Evolutionary conservation across 164 flowering plant genomes (phyloP).

Genomic region (Tinospora cordifolia): DNA sequence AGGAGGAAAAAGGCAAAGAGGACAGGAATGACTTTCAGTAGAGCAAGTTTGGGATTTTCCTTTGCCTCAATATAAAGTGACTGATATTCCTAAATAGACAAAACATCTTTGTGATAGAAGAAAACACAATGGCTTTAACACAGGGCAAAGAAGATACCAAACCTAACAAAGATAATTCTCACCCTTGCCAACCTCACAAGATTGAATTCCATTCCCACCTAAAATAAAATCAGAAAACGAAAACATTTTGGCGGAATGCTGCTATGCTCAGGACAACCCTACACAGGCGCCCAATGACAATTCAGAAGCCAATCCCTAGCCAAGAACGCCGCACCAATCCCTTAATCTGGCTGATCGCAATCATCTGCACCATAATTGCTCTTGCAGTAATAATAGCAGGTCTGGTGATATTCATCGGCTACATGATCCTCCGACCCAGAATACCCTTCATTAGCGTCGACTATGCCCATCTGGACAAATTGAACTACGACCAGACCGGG

Average conservation of each 20-base stretch:
- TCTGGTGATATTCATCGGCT: slow-evolving; percentile 48
- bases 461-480: slow-evolving; percentile 40
- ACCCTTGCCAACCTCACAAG: slow-evolving; percentile 19
- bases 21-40: slow-evolving; percentile 1
- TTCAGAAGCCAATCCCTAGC: slow-evolving; percentile 12
- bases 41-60: slow-evolving; percentile 28
- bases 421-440: slow-evolving; percentile 50
- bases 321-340: slow-evolving; percentile 33
- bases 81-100: slow-evolving; percentile 20
- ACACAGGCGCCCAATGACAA: slow-evolving; percentile 25
- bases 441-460: slow-evolving; percentile 45
- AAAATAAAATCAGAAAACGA: slow-evolving; percentile 10
- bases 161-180: slow-evolving; percentile 30
- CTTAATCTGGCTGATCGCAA: slow-evolving; percentile 49
- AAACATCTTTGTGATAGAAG: slow-evolving; percentile 7
- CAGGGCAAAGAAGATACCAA: slow-evolving; percentile 72
- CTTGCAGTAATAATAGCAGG: slow-evolving; percentile 55
- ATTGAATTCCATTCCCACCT: slow-evolving; percentile 5
- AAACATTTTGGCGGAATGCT: slow-evolving; percentile 13
- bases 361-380: slow-evolving; percentile 50
- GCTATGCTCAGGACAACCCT: slow-evolving; percentile 6
- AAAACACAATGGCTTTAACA: slow-evolving; percentile 32
- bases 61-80: slow-evolving; percentile 19
- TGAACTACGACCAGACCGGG: slow-evolving; percentile 34
- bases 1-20: slow-evolving; percentile 5